Conservation (phyloP, 441 rosid genomes). For the Erodium moschatum region DNA sequence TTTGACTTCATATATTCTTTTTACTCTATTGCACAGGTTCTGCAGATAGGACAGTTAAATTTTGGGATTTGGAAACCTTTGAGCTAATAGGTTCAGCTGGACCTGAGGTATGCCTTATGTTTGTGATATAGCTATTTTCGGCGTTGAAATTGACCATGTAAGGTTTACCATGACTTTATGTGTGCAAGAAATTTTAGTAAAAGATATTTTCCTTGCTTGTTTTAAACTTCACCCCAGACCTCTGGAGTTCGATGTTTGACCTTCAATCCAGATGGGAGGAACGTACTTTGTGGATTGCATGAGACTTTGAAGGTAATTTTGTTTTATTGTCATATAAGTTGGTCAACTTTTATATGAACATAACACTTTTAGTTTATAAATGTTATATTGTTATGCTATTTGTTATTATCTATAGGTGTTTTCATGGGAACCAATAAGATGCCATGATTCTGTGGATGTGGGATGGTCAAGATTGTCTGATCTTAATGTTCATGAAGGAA, state of each 20-base stretch:
- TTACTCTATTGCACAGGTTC: conserved; percentile 51
- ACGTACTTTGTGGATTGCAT: conserved; percentile 87
- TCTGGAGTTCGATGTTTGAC: conserved; percentile 85
- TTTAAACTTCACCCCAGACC: conserved; percentile 35
- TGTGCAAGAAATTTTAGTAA: conserved; percentile 3
- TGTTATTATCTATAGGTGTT: conserved; percentile 46
- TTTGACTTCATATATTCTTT: conserved; percentile 6
- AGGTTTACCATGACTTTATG: conserved; percentile 4
- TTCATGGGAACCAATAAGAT: conserved; percentile 95
- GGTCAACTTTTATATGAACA: conserved; percentile 6
- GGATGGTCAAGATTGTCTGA: conserved; percentile 97
- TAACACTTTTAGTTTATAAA: conserved; percentile 11
- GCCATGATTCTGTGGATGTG: conserved; percentile 87
- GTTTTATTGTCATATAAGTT: conserved; percentile 15
- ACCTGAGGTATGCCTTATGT: conserved; percentile 56
- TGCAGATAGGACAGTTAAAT: conserved; percentile 89
- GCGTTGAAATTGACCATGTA: conserved; percentile 6
- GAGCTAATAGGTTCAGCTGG: conserved; percentile 93
- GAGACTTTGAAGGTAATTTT: conserved; percentile 74
- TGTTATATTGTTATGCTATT: conserved; percentile 7
- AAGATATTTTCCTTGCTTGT: conserved; percentile 14
- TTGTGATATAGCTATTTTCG: conserved; percentile 6
- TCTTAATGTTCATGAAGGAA: conserved; percentile 90
- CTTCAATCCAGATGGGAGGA: conserved; percentile 94
- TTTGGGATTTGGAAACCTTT: conserved; percentile 98